These are phyloP conservation scores for Huntiella savannae DNA, from an alignment of 2,329 filamentous ascomycete genomes.

Conservation along the genomic window DNA sequence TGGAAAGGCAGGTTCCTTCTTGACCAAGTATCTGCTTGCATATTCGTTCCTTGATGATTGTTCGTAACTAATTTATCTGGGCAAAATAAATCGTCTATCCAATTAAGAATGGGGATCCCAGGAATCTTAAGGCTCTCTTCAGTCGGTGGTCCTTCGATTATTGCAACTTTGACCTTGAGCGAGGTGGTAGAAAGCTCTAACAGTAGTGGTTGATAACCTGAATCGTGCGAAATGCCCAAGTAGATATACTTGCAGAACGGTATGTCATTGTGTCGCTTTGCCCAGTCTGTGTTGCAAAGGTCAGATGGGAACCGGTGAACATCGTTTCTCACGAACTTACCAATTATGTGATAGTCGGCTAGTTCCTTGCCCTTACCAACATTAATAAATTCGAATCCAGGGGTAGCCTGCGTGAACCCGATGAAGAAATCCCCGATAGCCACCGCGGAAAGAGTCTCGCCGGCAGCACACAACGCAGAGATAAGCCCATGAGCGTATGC, in stretches of 20 bases:
- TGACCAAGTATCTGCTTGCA: too few relatives aligned
- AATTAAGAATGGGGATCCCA: conserved; percentile 26
- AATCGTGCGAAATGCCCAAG: conserved; percentile 42
- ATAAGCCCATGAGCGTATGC: conserved; percentile 33
- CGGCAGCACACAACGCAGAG: conserved; percentile 25
- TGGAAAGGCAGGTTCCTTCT: conserved; percentile 5
- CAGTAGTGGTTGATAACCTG: conserved; percentile 39
- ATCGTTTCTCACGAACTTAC: neutral
- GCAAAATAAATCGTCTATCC: conserved; percentile 32
- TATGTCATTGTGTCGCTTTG: conserved; percentile 39
- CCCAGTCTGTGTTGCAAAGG: conserved; percentile 22
- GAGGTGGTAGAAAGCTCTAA: conserved; percentile 32
- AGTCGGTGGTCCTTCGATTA: conserved; percentile 32
- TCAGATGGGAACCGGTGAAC: too few relatives aligned
- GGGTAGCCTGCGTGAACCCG: conserved; percentile 39
- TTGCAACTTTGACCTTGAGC: conserved; percentile 25
- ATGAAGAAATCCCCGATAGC: conserved; percentile 28
- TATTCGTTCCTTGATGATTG: neutral
- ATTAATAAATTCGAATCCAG: conserved; percentile 45
- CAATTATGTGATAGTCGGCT: conserved; percentile 24
- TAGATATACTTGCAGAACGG: conserved; percentile 42
- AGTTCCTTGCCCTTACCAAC: conserved; percentile 39
- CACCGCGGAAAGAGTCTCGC: conserved; percentile 18
- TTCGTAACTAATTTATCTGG: conserved; percentile 28
- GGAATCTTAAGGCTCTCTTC: conserved; percentile 17